Conservation (phyloP, 2,329 filamentous ascomycete genomes). For the Fusarium irregulare region DNA sequence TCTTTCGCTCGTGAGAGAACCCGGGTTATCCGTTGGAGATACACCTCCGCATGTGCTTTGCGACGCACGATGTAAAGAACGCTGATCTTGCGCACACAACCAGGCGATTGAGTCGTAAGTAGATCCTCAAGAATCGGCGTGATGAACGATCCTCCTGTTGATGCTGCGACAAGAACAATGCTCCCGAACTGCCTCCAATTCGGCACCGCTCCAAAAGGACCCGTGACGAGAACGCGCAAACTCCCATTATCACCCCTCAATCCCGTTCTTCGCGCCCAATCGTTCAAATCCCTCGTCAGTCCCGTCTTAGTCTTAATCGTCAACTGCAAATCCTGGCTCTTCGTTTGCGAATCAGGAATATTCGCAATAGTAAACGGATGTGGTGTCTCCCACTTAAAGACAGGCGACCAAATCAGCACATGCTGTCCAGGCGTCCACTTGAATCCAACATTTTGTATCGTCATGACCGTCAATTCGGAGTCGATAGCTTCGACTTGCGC, state of each 20-base stretch:
- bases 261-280: slow-evolving; percentile 37
- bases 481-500: slow-evolving; percentile 36
- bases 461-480: slow-evolving; percentile 37
- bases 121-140: slow-evolving; percentile 42
- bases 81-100: slow-evolving; percentile 38
- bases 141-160: slow-evolving; percentile 41
- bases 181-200: slow-evolving; percentile 46
- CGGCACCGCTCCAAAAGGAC: slow-evolving; percentile 36
- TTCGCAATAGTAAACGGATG: slow-evolving; percentile 44
- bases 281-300: slow-evolving; percentile 38
- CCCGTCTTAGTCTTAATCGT: slow-evolving; percentile 43
- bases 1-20: slow-evolving; percentile 37
- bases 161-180: slow-evolving; percentile 37
- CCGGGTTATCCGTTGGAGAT: slow-evolving; percentile 30
- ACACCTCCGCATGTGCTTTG: slow-evolving; percentile 35
- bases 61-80: slow-evolving; percentile 39
- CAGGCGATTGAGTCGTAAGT: slow-evolving; percentile 31
- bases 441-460: slow-evolving; percentile 37
- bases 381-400: slow-evolving; percentile 39
- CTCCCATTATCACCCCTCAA: slow-evolving; percentile 20
- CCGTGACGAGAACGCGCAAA: slow-evolving; percentile 38
- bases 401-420: slow-evolving; percentile 44
- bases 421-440: slow-evolving; percentile 44
- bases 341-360: slow-evolving; percentile 10
- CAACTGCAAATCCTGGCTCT: slow-evolving; percentile 36